Evolutionary conservation across 371 early-diverging fungal genomes (phyloP), one percentile per base, ranked within the genome.

Genomic region (Mortierella sp.): DNA sequence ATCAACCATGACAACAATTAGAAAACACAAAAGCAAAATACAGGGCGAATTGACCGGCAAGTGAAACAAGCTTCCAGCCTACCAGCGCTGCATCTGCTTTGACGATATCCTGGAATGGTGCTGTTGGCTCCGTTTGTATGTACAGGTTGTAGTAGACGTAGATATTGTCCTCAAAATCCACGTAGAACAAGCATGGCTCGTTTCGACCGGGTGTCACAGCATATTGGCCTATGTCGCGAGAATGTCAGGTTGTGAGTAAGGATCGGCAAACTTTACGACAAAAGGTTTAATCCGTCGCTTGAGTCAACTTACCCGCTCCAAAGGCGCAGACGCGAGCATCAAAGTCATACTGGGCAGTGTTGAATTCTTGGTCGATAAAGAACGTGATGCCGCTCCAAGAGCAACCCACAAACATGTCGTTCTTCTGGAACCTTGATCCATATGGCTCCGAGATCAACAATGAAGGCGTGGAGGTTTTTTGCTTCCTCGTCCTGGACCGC

Each of bases 121-220:
- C 28, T 0, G 80, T 50, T 3, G 87, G 87, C 53, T 83, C 77
- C 26, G 87, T 87, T 70, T 88, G 83, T 44, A 93, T 89, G 34
- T 86, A 89, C 9, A 95, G 86, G 78, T 95, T 94, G 82, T 95
- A 93, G 81, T 95, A 95, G 3, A 93, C 95, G 89, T 89, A 95
- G n/a, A 95, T 93, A 48, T 94, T 93, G 82, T 95, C 95, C 67
- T 95, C 94, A 87, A 94, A 95, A 80, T 95, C 96, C 16, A 95
- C 95, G 75, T 95, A 95, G 74, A 95, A 94, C 50, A 95, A 80
- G 71, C 96, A 95, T 5, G 96, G 96, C 37, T 95, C 93, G 70
- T 94, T 95, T 53, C 91, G 89, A 5, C 93, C 92, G 19, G 93
- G 93, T 1, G 92, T 88, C 31, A 94, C 90, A 13, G 94, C 93